These are phyloP conservation scores for Stipa capillata DNA, from an alignment of 176 grass and related monocot species.

Conservation along the genomic window DNA sequence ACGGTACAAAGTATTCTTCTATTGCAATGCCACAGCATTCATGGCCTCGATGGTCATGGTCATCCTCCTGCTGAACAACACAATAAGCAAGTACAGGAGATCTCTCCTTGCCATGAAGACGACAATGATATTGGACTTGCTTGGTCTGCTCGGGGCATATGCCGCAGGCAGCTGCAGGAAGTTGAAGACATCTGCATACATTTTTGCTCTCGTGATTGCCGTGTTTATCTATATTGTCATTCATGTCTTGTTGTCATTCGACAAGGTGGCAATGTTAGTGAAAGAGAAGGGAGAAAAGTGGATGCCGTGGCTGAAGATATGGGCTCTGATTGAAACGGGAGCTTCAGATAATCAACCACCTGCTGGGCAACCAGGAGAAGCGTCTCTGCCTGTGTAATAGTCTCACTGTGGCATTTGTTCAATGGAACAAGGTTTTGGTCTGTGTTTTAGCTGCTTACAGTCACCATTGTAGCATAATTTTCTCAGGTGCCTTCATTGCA, in stretches of 20 bases:
- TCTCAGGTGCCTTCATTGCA: not conserved
- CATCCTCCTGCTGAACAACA: conserved; percentile 23
- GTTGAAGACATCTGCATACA: conserved; percentile 8
- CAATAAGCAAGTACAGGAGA: not conserved
- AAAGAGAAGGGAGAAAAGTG: not conserved
- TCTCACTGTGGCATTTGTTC: not conserved
- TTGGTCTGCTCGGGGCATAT: conserved; percentile 23
- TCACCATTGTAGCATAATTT: not conserved
- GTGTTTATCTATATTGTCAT: conserved; percentile 33
- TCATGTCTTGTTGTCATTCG: conserved; percentile 16
- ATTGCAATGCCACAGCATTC: conserved; percentile 33
- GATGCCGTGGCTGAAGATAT: conserved; percentile 11
- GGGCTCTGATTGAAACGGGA: not conserved
- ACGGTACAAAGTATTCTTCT: conserved; percentile 31
- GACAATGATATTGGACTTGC: conserved; percentile 32
- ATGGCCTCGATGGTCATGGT: conserved; percentile 25
- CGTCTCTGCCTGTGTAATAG: not conserved
- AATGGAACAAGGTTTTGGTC: not conserved
- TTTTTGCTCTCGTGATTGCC: conserved; percentile 10
- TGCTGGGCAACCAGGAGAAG: not conserved
- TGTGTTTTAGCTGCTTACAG: not conserved
- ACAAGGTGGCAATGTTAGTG: not conserved
- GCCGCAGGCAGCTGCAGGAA: conserved; percentile 29
- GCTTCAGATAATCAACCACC: not conserved
- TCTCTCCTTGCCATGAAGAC: conserved; percentile 12